Base-by-base conservation (phyloP, 495 filamentous ascomycete genomes). In the Astrothelium subdiscretum region DNA sequence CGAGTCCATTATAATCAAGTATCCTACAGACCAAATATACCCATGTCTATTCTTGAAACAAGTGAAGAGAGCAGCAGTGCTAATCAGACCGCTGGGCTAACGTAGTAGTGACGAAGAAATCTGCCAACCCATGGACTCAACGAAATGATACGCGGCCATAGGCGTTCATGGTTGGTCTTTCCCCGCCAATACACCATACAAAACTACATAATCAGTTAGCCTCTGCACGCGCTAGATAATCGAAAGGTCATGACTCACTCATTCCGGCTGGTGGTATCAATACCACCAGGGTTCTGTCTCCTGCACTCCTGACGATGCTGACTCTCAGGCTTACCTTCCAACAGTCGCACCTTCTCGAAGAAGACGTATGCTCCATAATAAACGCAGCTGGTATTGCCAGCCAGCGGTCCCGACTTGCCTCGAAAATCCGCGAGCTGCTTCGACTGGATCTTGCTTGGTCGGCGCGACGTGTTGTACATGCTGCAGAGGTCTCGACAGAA, bases 331-430 rank as follows among this genome's bases (percentile, higher is more conserved):
- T 82, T 83, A 8, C 73, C 74, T 66, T 81, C 75, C 52, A 75
- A 73, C 38, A 85, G 70, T 35, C 82, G 71, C 62, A 82, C 44
- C 76, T 86, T 87, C 73, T 85, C 83, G 60, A 85, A 85, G 72
- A 72, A 81, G 26, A 77, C 75, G 68, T 84, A 84, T 2, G 75
- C 73, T n/a, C 73, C 76, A 59, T 83, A 83, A 65, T 75, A 84
- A 5, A 79, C 72, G 0, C 48, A 61, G 32, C 59, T 71, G 26
- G 69, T 79, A 15, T 76, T 76, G 1, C 83, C 80, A 2, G 67
- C 63, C 51, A 65, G 64, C 0, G 77, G 59, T 1, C 81, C 79
- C 58, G 78, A 78, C 68, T 78, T 78, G 8, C 62, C 65, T 43
- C 78, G 75, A 66, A 85, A 86, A 26, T 75, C 70, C 24, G 68